Base-by-base conservation (phyloP, 306 rosid species). In the Acacia confusa region DNA sequence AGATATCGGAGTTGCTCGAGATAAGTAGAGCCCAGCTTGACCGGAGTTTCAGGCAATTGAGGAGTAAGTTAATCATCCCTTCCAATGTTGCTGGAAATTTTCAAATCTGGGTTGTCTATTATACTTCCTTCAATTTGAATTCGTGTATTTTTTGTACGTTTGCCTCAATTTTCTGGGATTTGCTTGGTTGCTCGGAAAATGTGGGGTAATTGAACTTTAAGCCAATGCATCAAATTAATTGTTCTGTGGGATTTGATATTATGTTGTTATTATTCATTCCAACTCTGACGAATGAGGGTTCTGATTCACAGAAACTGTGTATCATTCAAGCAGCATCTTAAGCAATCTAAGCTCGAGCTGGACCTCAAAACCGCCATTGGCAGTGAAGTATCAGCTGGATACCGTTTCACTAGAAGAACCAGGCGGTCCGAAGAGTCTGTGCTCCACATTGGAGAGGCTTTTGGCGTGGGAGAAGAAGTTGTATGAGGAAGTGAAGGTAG, bases 401-500 rank as follows among this genome's bases (percentile, higher is more conserved):
- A 48, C 97, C 45, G 89, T 78, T 57, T 83, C 91, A 0, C 93
- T 92, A 3, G 85, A 48, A 27, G 88, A 89, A 74, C 88, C 91
- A 63, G 94, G 92, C 44, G 92, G 92, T 87, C 79, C 81, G 0
- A 96, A 88, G 88, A 93, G 98, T 80, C 91, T 96, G 28, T 93
- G 99, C 85, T 89, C 94, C 84, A 88, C 97, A 15, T 81, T 96
- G 76, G 99, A 96, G 34, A 88, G 97, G 66, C 98, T 96, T 40
- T 81, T 91, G 87, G 98, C 99, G 25, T 96, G 99, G 99, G 99
- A 96, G 90, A 96, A 96, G 93, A 96, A 96, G 92, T 98, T 96
- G 55, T 93, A 91, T 25, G 85, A 82, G 76, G 99, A 96, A 78
- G 94, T 96, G 58, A 96, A 96, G 99, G 99, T 96, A 83, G 55